Evolutionary conservation across 208 protist species (phyloP).

Genomic region (Acanthamoeba healyi): DNA sequence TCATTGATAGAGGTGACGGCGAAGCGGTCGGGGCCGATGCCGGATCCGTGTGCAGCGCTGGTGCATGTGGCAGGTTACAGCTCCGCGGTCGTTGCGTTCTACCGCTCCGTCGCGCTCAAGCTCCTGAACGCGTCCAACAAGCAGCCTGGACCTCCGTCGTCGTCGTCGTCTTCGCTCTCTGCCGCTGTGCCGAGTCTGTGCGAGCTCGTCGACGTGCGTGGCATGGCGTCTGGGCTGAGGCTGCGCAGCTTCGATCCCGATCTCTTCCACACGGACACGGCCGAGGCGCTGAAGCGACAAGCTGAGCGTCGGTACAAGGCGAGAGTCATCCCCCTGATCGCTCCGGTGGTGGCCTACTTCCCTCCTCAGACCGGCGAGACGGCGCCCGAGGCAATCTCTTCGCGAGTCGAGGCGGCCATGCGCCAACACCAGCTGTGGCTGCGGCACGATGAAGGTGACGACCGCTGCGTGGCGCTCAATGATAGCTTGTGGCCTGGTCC

Average conservation of each 20-base stretch:
- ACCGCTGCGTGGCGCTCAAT: neutral
- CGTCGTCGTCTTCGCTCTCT: neutral
- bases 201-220: neutral
- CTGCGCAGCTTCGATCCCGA: constrained; percentile 26
- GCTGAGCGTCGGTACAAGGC: neutral
- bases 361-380: neutral
- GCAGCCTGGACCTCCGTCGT: no score
- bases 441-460: neutral
- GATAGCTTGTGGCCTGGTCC: neutral
- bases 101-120: neutral
- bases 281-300: neutral
- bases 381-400: neutral
- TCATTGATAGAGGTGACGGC: no score
- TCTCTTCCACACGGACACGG: constrained; percentile 21
- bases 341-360: constrained; percentile 34
- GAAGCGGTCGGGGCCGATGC: neutral
- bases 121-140: neutral
- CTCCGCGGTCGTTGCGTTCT: neutral
- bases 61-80: neutral
- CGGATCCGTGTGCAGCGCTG: neutral
- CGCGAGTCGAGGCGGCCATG: neutral
- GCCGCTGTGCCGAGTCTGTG: neutral
- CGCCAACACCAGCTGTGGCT: neutral
- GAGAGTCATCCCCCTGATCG: neutral
- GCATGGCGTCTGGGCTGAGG: neutral